These are phyloP conservation scores for Aspergillus neotritici DNA, from an alignment of 2,329 filamentous ascomycete species.

Conservation along the genomic window DNA sequence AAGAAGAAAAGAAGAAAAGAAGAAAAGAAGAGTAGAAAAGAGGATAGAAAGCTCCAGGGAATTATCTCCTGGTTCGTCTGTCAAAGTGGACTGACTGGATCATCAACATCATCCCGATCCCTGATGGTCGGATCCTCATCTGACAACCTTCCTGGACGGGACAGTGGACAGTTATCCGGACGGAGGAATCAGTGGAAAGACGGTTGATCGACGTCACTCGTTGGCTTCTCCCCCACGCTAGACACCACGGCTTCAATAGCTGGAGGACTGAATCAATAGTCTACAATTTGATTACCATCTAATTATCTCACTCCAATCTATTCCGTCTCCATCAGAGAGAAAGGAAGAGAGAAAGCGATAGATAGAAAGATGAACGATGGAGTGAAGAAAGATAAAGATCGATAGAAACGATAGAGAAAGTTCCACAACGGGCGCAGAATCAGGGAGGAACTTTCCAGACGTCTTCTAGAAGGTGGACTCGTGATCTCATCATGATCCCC, in stretches of 20 bases:
- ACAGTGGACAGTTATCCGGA: neutral
- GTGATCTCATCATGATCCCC: neutral
- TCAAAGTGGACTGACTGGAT: neutral
- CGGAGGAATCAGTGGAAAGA: neutral
- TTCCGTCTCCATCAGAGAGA: neutral
- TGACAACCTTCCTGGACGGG: neutral
- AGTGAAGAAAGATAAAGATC: too few species aligned
- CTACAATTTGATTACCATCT: neutral
- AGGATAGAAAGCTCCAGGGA: conserved; percentile 8
- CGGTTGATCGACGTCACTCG: conserved; percentile 16
- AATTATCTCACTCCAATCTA: too few species aligned
- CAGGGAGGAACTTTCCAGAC: conserved; percentile 22
- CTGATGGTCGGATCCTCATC: neutral
- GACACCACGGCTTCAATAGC: conserved; percentile 17
- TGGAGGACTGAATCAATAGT: conserved; percentile 14
- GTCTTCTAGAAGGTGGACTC: conserved; percentile 30
- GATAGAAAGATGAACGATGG: neutral
- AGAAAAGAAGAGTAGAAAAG: conserved; percentile 8
- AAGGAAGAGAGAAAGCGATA: neutral
- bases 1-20: neutral
- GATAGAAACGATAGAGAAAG: too few species aligned
- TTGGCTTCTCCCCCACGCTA: conserved; percentile 4
- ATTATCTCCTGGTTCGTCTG: neutral
- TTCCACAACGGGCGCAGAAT: conserved; percentile 10
- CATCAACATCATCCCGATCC: neutral